Percentiles rank a stretch among this genome's conserved stretches.
phyloP scores from a whole-genome alignment of 257 asterid genomes.

The Salvia rosmarinus region DNA sequence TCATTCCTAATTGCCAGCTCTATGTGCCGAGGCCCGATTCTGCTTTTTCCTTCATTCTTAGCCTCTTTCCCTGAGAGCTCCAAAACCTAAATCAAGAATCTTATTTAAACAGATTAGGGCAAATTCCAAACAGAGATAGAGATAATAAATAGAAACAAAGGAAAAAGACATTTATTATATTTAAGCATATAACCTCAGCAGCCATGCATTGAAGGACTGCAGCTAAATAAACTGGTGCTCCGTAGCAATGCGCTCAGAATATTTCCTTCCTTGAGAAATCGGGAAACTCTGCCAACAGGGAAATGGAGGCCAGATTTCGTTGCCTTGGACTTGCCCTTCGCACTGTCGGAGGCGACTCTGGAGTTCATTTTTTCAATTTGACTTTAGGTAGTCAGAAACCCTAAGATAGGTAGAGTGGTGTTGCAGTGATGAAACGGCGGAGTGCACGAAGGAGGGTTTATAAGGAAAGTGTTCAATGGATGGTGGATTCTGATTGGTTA shows the following conservation, averaged over 20 bases:
- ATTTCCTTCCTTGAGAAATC: conserved; percentile 37
- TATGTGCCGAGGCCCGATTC: conserved; percentile 47
- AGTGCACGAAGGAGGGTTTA: conserved; percentile 11
- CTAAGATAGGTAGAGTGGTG: background rate
- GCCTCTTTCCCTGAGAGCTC: conserved; percentile 53
- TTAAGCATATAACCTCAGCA: conserved; percentile 37
- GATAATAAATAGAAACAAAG: conserved; percentile 1
- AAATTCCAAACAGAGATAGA: background rate
- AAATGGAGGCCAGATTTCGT: conserved; percentile 40
- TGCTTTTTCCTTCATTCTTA: conserved; percentile 32
- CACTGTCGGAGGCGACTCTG: conserved; percentile 12
- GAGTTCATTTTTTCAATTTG: conserved; percentile 16
- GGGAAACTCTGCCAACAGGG: conserved; percentile 42
- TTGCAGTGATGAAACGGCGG: conserved; percentile 21
- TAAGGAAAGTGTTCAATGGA: conserved; percentile 19
- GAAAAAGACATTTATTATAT: background rate
- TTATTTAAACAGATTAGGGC: background rate
- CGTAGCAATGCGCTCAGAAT: conserved; percentile 38
- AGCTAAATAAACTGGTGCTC: conserved; percentile 43
- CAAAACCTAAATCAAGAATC: conserved; percentile 38
- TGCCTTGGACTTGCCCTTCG: conserved; percentile 25
- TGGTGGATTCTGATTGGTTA: conserved; percentile 42
- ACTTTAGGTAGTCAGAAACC: background rate
- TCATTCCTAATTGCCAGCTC: conserved; percentile 47
- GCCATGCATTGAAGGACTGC: conserved; percentile 47